Base-by-base conservation (phyloP, 108 stramenopile genomes). In the Cyclostephanos tholiformis region DNA sequence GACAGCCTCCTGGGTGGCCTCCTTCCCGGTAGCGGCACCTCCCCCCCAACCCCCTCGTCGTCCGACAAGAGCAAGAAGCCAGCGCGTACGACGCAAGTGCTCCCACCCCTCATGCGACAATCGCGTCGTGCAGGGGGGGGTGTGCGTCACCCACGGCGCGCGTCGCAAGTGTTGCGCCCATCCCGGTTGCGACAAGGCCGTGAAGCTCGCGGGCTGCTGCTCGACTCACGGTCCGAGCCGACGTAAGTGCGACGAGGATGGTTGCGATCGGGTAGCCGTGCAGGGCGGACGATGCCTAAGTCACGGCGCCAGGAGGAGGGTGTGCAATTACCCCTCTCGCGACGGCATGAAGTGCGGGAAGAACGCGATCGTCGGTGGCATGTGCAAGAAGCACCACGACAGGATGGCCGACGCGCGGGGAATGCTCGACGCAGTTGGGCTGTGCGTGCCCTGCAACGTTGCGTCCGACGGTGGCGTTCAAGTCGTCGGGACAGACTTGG, bases 341-440 rank as follows among this genome's bases (percentile, higher is more conserved):
- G 67, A 63, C 23, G 43, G 48, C 4, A 10, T 22, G 12, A 48
- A 25, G 30, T 83, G 82, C 50, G 57, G 65, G 12, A 83, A 83
- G 77, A 79, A 83, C 12, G 78, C 77, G n/a, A 79, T 83, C n/a
- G 48, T 69, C 48, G 74, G 63, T 27, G 82, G 82, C 13, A 79
- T 79, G 72, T 83, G 82, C 57, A 83, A 83, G 74, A 83, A 83
- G 67, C 82, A 83, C 20, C 60, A 83, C 51, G 82, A 83, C 63
- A n/a, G 74, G 67, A 65, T 65, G 43, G 53, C 57, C 67, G 82
- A 80, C 17, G 72, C 72, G 19, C 58, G 64, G 38, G 72, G 73
- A 9, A 35, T 74, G 64, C 20, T 80, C 64, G 79, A 67, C n/a
- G 66, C 32, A 14, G 19, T 69, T 22, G 56, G 56, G 6, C 55